Base-by-base conservation (phyloP, 139 green algal species). In the Pycnococcus provasolii region DNA sequence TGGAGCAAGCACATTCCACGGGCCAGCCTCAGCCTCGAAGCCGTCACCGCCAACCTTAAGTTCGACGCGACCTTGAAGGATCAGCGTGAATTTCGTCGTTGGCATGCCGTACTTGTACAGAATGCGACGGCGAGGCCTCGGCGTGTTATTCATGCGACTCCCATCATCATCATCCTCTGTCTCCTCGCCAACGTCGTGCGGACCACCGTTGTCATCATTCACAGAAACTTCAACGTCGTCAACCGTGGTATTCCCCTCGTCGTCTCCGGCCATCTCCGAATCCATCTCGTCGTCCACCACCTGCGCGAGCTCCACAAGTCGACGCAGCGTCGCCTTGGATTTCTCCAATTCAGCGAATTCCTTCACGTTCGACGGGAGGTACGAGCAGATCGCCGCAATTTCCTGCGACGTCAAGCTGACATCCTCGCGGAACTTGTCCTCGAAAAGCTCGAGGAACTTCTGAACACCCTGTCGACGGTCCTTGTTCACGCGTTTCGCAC, bases 1-100 rank as follows among this genome's bases (percentile, higher is more conserved):
- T 60, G 54, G 4, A 60, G 8, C 9, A 55, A 55, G 9, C 50
- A 13, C 13, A 3, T 13, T 71, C 81, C 81, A 86, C 1, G 81
- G 78, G 3, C 78, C 81, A 7, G 83, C 15, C 58, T 84, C 78
- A 42, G 71, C 70, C 50, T 77, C 68, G 62, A 86, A 86, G 45
- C 60, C 64, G 61, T 86, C 81, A 3, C 41, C 39, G 42, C 81
- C 81, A 41, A 75, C 73, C 40, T 53, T 54, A 3, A 86, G 64
- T 53, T 71, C 45, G 13, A 79, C 70, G 11, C 55, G 42, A 51
- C 81, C 81, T 57, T 82, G 75, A 15, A 74, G 9, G 37, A 82
- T 68, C 26, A 86, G 65, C 40, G 74, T 82, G 67, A 82, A 81
- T 47, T 41, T 45, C 37, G 45, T 67, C 60, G 55, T 45, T 70